These are phyloP conservation scores for Alternaria burnsii DNA, from an alignment of 2,329 filamentous ascomycete genomes.

Conservation along the genomic window DNA sequence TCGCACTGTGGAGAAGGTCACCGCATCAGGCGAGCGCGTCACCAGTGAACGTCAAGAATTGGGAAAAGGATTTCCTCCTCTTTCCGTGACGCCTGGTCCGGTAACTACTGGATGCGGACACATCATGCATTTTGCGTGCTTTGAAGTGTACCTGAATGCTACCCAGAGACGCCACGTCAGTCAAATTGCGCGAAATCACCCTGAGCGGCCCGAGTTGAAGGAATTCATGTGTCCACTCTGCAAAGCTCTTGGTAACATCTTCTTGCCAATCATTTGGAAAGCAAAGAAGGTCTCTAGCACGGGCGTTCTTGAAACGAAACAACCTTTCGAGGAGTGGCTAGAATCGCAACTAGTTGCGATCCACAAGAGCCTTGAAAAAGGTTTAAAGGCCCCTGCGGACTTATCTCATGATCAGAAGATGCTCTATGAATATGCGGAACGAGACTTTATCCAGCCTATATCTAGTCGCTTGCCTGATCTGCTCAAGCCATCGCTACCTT, in stretches of 20 bases:
- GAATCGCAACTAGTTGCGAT: slow-evolving; percentile 63
- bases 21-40: slow-evolving; percentile 74
- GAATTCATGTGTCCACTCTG: slow-evolving; percentile 97
- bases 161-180: slow-evolving; percentile 84
- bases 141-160: slow-evolving; percentile 88
- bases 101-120: slow-evolving; percentile 93
- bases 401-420: slow-evolving; percentile 56
- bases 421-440: slow-evolving; percentile 61
- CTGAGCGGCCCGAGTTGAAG: slow-evolving; percentile 78
- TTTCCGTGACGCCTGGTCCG: slow-evolving; percentile 73
- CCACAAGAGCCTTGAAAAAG: slow-evolving; percentile 55
- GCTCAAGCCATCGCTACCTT: slow-evolving; percentile 31
- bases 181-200: slow-evolving; percentile 94
- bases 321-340: slow-evolving; percentile 74
- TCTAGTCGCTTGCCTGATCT: slow-evolving; percentile 53
- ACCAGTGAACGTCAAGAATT: slow-evolving; percentile 80
- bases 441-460: slow-evolving; percentile 60
- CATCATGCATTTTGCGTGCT: slow-evolving; percentile 98
- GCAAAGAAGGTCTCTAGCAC: slow-evolving; percentile 86
- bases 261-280: slow-evolving; percentile 95
- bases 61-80: slow-evolving; percentile 85
- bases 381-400: slow-evolving; percentile 33
- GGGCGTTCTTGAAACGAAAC: slow-evolving; percentile 69
- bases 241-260: slow-evolving; percentile 94
- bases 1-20: slow-evolving; percentile 77